phyloP scores from a whole-genome alignment of 805 yeast genomes.

The Kazachstania taianensis region DNA sequence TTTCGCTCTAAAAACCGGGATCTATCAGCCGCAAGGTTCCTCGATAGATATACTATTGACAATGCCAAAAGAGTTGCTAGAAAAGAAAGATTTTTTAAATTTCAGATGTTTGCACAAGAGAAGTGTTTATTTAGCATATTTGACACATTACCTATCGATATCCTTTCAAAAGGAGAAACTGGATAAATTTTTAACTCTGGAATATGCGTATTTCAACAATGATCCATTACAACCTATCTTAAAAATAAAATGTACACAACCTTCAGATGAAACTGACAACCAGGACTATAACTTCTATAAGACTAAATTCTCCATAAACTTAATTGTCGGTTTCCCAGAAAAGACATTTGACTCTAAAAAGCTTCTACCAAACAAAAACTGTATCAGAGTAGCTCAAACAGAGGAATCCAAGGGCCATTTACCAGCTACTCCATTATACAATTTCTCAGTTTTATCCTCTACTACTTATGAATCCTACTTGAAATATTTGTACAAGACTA shows the following conservation, averaged over 20 bases:
- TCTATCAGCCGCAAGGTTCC: constrained; percentile 52
- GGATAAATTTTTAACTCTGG: constrained; percentile 35
- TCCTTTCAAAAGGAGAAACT: constrained; percentile 45
- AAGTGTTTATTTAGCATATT: constrained; percentile 72
- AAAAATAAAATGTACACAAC: constrained; percentile 40
- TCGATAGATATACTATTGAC: constrained; percentile 71
- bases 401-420: constrained; percentile 41
- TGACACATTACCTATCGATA: constrained; percentile 55
- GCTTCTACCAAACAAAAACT: constrained; percentile 68
- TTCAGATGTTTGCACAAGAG: constrained; percentile 85
- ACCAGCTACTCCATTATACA: constrained; percentile 66
- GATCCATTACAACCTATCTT: constrained; percentile 71
- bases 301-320: constrained; percentile 60
- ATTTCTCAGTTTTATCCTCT: constrained; percentile 66
- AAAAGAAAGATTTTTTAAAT: constrained; percentile 81
- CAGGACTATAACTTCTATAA: constrained; percentile 49
- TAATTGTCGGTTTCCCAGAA: constrained; percentile 64
- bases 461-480: constrained; percentile 59
- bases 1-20: constrained; percentile 77
- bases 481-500: constrained; percentile 64
- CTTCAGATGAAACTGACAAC: constrained; percentile 3
- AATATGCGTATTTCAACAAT: constrained; percentile 64
- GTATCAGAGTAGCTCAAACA: constrained; percentile 63
- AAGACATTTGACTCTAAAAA: constrained; percentile 66
- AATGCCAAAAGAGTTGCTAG: constrained; percentile 70